Base-by-base conservation (phyloP, 768 basidiomycete genomes). In the Candolleomyces eurysporus region DNA sequence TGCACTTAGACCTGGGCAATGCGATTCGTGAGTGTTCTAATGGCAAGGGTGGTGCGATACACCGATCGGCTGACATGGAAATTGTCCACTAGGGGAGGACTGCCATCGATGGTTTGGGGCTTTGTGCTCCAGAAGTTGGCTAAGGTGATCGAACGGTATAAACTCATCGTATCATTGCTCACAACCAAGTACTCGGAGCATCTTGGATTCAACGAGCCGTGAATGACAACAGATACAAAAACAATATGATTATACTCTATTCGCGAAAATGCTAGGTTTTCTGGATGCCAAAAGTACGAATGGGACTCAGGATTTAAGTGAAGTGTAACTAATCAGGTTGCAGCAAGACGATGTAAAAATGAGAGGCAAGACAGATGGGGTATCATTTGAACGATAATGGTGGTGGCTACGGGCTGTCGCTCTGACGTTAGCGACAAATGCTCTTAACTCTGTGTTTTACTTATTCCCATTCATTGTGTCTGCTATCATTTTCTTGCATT, bases 1-100 rank as follows among this genome's bases (percentile, higher is more conserved):
- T 74, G 89, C 86, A 4, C 67, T 90, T 36, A 74, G 87, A 14
- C 63, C 61, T 46, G 48, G 49, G 31, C 39, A 55, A 45, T 64
- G 63, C 42, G 58, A 58, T 56, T 59, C 64, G 56, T 65, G n/a
- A 61, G 61, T 60, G 13, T 58, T 16, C 22, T 9, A 19, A 21
- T 17, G 6, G 36, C 36, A 36, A 36, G 45, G 45, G 6, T 46
- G 19, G 19, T 6, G 8, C 4, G 45, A 6, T 21, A 26, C 26
- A 26, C 26, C 26, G 16, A 46, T 46, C 19, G 45, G 45, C 36
- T 46, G 45, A 46, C 45, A 46, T 46, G 16, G 19, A 9, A 19
- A 31, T 30, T 51, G 49, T 14, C 21, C 21, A 22, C 30, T 26
- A 56, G 54, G 40, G 54, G 54, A 17, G 54, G 54, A 5, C 39